Conservation (phyloP, 139 green algal genomes). For the Diplosphaera chodatii region DNA sequence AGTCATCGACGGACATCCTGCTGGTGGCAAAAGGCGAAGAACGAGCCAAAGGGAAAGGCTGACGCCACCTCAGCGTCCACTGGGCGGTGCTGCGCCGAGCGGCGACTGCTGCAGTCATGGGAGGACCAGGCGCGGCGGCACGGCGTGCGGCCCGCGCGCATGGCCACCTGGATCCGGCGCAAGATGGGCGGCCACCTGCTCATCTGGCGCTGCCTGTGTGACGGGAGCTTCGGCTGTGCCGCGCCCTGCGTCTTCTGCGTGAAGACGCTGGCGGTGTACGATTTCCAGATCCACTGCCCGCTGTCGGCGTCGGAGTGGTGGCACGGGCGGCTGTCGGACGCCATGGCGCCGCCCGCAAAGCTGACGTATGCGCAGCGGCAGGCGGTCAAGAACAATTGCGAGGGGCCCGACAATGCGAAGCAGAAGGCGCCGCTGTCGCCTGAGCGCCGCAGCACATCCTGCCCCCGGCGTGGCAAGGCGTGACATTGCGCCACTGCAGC, state of each 20-base stretch:
- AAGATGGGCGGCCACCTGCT: constrained; percentile 47
- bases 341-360: background rate
- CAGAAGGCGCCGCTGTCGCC: too few species aligned
- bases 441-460: too few species aligned
- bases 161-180: constrained; percentile 54
- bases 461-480: background rate
- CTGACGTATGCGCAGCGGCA: background rate
- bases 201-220: constrained; percentile 42
- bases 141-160: constrained; percentile 34
- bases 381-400: background rate
- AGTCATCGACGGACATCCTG: background rate
- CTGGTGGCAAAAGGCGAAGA: background rate
- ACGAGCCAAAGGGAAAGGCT: background rate
- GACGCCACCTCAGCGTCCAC: background rate
- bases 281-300: constrained; percentile 47
- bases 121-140: constrained; percentile 34
- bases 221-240: constrained; percentile 51
- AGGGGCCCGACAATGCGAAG: background rate
- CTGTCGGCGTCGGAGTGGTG: background rate
- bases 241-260: constrained; percentile 58
- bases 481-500: too few species aligned
- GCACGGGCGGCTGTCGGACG: background rate
- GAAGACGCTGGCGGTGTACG: constrained; percentile 37
- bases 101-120: constrained; percentile 44
- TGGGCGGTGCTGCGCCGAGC: background rate